Base-by-base conservation (phyloP, 805 yeast genomes). In the Jamesozyma spencerorum region DNA sequence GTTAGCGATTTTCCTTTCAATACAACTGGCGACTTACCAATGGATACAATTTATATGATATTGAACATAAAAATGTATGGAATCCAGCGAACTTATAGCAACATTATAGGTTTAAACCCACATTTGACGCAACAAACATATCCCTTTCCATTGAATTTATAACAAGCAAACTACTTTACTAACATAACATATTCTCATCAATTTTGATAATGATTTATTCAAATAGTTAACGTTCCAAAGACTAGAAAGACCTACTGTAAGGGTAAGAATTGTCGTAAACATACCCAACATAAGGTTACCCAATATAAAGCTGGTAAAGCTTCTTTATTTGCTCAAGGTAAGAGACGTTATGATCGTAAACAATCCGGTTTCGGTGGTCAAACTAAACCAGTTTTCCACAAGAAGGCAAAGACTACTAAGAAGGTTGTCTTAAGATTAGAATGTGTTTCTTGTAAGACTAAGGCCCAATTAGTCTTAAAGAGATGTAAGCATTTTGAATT, bases 261-360 rank as follows among this genome's bases (percentile, higher is more conserved):
- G 79, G 97, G 97, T 78, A 92, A 85, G 79, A 79, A 79, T 70
- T 92, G 99, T 82, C 85, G 94, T 69, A 86, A 87, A 77, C 98
- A 92, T 92, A 90, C 97, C 67, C 97, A 87, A 77, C 98, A 92
- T 94, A 92, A 90, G 81, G 98, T 92, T 69, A 90, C 99, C 74
- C 99, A 92, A 80, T 92, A 92, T 94, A 92, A 92, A 75, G 95
- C 97, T 70, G 98, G 99, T 77, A 92, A 92, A 80, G 97, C 98
- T 71, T 90, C 97, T 56, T 81, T 88, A 65, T 87, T 80, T 69
- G 96, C 97, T 63, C 97, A 92, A 79, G 99, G 99, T 83, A 92
- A 94, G 90, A 87, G 99, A 81, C 88, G 99, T 81, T 92, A 92
- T 79, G 98, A 92, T 90, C 95, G 99, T 77, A 92, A 92, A 77